Conservation (phyloP, 345 rosid genomes). For the Cardamine chenopodiifolia region DNA sequence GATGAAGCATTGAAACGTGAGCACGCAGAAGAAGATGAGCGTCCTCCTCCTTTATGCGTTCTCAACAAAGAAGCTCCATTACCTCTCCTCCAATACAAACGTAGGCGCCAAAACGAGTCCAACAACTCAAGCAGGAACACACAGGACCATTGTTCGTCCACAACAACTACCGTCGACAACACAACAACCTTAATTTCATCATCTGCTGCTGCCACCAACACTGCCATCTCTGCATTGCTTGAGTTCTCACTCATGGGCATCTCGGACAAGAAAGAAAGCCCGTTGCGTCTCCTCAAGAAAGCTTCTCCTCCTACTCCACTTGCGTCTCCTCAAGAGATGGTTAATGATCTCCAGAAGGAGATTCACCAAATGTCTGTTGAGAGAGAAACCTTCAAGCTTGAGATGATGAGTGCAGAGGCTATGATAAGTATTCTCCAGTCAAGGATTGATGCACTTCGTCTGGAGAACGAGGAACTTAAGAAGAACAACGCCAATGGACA, state of each 20-base stretch:
- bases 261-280: constrained; percentile 36
- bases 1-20: constrained; percentile 34
- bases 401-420: constrained; percentile 80
- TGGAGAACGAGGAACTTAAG: constrained; percentile 76
- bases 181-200: constrained; percentile 45
- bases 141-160: constrained; percentile 71
- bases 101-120: constrained; percentile 64
- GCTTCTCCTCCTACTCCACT: constrained; percentile 14
- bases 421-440: constrained; percentile 81
- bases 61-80: constrained; percentile 64
- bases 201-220: constrained; percentile 55
- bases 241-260: constrained; percentile 67
- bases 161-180: constrained; percentile 65
- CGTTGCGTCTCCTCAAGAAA: constrained; percentile 20
- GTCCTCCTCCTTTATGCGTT: constrained; percentile 49
- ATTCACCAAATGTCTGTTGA: constrained; percentile 69
- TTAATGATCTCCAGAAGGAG: constrained; percentile 65
- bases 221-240: constrained; percentile 73
- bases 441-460: constrained; percentile 56
- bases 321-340: constrained; percentile 19
- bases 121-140: constrained; percentile 58
- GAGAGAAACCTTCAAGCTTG: constrained; percentile 70
- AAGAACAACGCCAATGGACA: constrained; percentile 37
- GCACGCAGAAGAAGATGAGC: constrained; percentile 43
- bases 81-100: constrained; percentile 69